Evolutionary conservation across 495 filamentous ascomycete genomes (phyloP), one percentile per base, ranked within the genome.

Genomic region (Penicillium subrubescens): DNA sequence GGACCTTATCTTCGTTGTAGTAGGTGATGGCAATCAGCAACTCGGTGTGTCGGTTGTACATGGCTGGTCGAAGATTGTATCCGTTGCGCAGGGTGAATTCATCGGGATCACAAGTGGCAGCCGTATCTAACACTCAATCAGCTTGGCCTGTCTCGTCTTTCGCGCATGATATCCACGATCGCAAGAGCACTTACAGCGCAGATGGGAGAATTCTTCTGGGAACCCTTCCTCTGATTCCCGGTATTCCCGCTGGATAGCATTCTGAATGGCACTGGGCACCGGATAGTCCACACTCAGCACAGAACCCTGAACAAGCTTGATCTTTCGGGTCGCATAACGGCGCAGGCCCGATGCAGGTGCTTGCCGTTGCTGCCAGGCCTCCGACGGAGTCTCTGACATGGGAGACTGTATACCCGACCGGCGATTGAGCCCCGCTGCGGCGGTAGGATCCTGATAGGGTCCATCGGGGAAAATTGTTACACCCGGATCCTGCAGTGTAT

Each of bases 21-120:
- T 97, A 97, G 46, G 95, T 99, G 73, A 99, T 94, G 67, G 95
- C 95, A 71, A 99, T 97, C 58, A 97, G 82, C 39, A 99, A 85
- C 77, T 99, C 95, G 5, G 95, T 99, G 74, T 97, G 94, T 61
- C 95, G 88, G 83, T 99, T 99, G 82, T 98, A 99, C 92, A 98
- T 99, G 57, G 94, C 89, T 29, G 96, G 92, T 29, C 95, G 91
- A 60, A 99, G 86, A 82, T 98, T 97, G 85, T 98, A 99, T 65
- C 95, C 95, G 73, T 98, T 98, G 77, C 96, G 96, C 60, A 99
- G 84, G 33, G 95, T 99, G 79, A 98, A 99, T 69, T 99, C 95
- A 75, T 96, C 94, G 39, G 95, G 95, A 76, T 99, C 95, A 79
- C 96, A 98, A 29, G 94, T 97, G 31, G 95, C 95, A 58, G 95